These are phyloP conservation scores for Puccinellia tenuiflora DNA, from an alignment of 176 grass and related monocot genomes.

Conservation along the genomic window DNA sequence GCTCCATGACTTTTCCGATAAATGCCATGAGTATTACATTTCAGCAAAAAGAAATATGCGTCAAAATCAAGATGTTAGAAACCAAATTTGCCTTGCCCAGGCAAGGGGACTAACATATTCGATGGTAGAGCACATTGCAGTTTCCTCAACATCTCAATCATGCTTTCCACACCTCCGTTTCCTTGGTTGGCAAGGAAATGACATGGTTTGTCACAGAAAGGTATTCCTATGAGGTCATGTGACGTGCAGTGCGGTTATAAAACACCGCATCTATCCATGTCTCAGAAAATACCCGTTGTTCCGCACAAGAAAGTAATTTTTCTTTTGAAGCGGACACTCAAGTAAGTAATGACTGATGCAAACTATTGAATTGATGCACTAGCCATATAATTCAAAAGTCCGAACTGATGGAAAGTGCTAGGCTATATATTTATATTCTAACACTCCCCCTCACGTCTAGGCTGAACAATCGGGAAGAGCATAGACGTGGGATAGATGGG, in stretches of 20 bases:
- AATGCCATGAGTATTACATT: no score
- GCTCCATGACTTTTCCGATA: no score
- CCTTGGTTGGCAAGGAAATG: not conserved
- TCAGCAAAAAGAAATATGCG: no score
- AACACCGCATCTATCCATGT: not conserved
- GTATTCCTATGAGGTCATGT: not conserved
- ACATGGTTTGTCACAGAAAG: not conserved
- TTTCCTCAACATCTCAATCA: not conserved
- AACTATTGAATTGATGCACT: no score
- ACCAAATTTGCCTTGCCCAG: not conserved
- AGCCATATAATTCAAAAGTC: no score
- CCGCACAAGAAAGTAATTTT: no score
- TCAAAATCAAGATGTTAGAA: not conserved
- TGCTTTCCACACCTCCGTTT: not conserved
- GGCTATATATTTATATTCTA: no score
- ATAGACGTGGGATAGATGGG: no score
- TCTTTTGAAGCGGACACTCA: no score
- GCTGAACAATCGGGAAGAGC: no score
- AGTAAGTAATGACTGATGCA: not conserved
- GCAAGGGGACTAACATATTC: not conserved
- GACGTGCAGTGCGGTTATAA: not conserved
- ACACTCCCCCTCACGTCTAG: no score
- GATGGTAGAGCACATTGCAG: not conserved
- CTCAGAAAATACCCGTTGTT: not conserved
- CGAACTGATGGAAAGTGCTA: no score